phyloP scores from a whole-genome alignment of 371 early-diverging fungal species.

The Coemansia sp. region DNA sequence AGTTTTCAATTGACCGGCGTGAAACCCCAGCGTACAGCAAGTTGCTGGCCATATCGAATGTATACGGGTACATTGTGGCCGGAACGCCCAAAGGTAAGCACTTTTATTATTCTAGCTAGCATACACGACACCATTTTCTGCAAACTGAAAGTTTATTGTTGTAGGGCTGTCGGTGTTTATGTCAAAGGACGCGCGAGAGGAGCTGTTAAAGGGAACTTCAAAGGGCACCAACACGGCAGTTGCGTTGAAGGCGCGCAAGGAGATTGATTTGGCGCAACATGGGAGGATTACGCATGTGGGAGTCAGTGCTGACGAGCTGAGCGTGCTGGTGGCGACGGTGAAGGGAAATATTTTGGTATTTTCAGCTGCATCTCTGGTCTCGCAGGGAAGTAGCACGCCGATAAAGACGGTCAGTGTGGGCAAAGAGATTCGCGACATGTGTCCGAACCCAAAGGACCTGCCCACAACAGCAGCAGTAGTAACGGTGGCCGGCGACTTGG shows the following conservation, averaged over 20 bases:
- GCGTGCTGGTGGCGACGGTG: constrained; percentile 31
- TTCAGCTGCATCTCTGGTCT: constrained; percentile 22
- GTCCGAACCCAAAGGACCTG: constrained; percentile 41
- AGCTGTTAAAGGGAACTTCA: constrained; percentile 25
- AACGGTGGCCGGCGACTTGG: constrained; percentile 22
- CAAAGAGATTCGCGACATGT: constrained; percentile 43
- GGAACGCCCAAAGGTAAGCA: constrained; percentile 24
- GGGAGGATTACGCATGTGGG: constrained; percentile 44
- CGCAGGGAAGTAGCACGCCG: constrained; percentile 11
- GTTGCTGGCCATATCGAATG: constrained; percentile 47
- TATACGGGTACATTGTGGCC: constrained; percentile 49
- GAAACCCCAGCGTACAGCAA: constrained; percentile 45
- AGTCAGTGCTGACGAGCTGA: constrained; percentile 40
- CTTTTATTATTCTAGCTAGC: background rate
- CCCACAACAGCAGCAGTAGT: constrained; percentile 38
- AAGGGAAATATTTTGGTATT: constrained; percentile 32
- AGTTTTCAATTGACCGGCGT: constrained; percentile 33
- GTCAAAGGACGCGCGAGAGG: constrained; percentile 24
- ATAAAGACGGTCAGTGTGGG: constrained; percentile 15
- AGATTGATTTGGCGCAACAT: constrained; percentile 21
- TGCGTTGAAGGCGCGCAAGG: constrained; percentile 24
- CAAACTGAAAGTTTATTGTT: background rate
- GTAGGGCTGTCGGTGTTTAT: constrained; percentile 35
- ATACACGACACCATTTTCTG: background rate
- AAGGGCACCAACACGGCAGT: constrained; percentile 31